Evolutionary conservation across 2,329 filamentous ascomycete genomes (phyloP).

Genomic region (Ophiosphaerella korrae): DNA sequence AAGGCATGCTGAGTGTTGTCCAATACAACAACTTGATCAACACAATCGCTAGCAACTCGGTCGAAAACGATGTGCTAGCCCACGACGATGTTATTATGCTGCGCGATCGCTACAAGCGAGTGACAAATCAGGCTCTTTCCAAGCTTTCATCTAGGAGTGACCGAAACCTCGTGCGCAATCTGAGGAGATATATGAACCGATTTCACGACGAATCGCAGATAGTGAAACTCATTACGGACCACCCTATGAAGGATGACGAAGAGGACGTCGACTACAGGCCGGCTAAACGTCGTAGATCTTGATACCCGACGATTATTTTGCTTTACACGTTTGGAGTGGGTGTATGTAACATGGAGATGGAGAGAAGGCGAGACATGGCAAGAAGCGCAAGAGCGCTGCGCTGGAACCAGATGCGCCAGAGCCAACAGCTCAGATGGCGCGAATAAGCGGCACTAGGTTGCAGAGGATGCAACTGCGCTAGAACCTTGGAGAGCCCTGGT

Average conservation of each 20-base stretch:
- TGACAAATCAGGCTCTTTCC: not conserved
- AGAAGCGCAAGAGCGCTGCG: not conserved
- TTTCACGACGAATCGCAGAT: not conserved
- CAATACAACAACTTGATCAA: constrained; percentile 1
- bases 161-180: not conserved
- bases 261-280: constrained; percentile 1
- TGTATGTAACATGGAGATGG: not conserved
- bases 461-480: too few species aligned
- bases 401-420: not conserved
- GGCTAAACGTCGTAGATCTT: not conserved
- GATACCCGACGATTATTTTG: not conserved
- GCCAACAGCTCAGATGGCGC: not conserved
- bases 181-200: not conserved
- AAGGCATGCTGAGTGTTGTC: not conserved
- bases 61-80: not conserved
- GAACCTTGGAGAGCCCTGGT: too few species aligned
- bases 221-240: not conserved
- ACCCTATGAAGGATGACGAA: not conserved
- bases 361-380: not conserved
- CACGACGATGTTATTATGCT: not conserved
- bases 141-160: not conserved
- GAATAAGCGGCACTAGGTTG: too few species aligned
- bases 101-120: not conserved
- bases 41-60: not conserved
- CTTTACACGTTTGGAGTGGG: not conserved